A percentile compares a stretch with the other conserved stretches of the same genome.
Conservation (phyloP, 2,329 filamentous ascomycete genomes). For the Fusarium secorum region DNA sequence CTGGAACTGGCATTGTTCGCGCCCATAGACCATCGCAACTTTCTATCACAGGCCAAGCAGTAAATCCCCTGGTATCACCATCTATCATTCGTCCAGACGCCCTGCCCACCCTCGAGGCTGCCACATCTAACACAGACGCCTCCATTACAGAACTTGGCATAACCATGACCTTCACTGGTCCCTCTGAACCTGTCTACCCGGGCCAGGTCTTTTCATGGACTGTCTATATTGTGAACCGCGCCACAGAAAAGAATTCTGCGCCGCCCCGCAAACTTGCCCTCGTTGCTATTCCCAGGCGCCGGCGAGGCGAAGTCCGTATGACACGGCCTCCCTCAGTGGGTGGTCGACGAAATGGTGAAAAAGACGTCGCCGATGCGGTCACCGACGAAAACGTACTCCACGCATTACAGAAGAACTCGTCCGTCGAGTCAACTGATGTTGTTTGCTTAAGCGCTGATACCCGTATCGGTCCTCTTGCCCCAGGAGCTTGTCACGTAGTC, state of each 20-base stretch:
- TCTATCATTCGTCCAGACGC: slow-evolving; percentile 66
- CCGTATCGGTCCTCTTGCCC: slow-evolving; percentile 74
- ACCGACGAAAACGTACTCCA: slow-evolving; percentile 76
- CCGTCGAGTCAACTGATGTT: slow-evolving; percentile 70
- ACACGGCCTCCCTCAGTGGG: slow-evolving; percentile 61
- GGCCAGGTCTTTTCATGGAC: slow-evolving; percentile 76
- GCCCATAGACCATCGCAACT: slow-evolving; percentile 70
- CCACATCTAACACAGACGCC: slow-evolving; percentile 55
- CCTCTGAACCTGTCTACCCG: slow-evolving; percentile 61
- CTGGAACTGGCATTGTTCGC: slow-evolving; percentile 64
- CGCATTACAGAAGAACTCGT: slow-evolving; percentile 72
- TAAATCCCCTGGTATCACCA: slow-evolving; percentile 64
- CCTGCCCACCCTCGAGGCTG: slow-evolving; percentile 65
- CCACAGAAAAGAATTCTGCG: slow-evolving; percentile 53
- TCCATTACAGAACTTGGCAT: slow-evolving; percentile 70
- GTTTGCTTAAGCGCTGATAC: slow-evolving; percentile 80
- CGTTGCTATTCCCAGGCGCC: slow-evolving; percentile 70
- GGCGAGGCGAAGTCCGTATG: slow-evolving; percentile 63
- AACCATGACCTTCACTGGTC: slow-evolving; percentile 76
- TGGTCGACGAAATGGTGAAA: slow-evolving; percentile 47
- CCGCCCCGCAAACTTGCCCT: slow-evolving; percentile 73
- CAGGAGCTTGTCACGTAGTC: slow-evolving; percentile 76
- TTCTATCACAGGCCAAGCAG: slow-evolving; percentile 63
- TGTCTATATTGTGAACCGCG: slow-evolving; percentile 79
- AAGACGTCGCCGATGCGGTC: slow-evolving; percentile 68